Percentiles rank a stretch among this genome's conserved stretches.
Evolutionary conservation across 495 filamentous ascomycete species (phyloP).

Genomic region (Xylaria acuta): DNA sequence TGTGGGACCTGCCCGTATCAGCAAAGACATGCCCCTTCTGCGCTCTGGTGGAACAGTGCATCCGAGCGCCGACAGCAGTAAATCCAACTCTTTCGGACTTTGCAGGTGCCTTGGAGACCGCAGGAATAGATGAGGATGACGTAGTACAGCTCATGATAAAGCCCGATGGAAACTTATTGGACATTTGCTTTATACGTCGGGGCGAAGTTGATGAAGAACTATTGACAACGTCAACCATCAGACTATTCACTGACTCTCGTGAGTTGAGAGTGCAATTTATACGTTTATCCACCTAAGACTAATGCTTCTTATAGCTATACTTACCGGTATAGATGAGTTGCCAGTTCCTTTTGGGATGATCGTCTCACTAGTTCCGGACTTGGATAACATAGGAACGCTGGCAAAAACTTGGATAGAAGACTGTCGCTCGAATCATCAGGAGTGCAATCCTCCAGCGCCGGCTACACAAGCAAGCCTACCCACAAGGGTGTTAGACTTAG

Average conservation of each 20-base stretch:
- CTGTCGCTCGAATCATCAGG: constrained; percentile 8
- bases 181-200: constrained; percentile 1
- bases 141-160: constrained; percentile 3
- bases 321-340: background rate
- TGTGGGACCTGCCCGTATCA: constrained; percentile 5
- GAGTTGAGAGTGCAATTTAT: background rate
- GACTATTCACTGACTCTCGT: constrained; percentile 7
- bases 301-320: background rate
- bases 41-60: constrained; percentile 8
- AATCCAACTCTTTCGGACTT: background rate
- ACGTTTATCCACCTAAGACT: background rate
- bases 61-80: constrained; percentile 9
- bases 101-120: background rate
- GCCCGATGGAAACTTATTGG: background rate
- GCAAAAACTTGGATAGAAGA: constrained; percentile 3
- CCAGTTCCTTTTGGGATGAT: constrained; percentile 2
- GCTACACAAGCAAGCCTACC: background rate
- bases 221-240: constrained; percentile 14
- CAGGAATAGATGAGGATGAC: constrained; percentile 11
- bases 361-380: background rate
- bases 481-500: constrained; percentile 11
- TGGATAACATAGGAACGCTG: background rate
- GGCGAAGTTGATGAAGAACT: constrained; percentile 7
- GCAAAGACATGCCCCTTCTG: background rate
- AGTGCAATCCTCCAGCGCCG: constrained; percentile 1